Evolutionary conservation across 257 asterid species (phyloP).

Genomic region (Nicotiana noctiflora): DNA sequence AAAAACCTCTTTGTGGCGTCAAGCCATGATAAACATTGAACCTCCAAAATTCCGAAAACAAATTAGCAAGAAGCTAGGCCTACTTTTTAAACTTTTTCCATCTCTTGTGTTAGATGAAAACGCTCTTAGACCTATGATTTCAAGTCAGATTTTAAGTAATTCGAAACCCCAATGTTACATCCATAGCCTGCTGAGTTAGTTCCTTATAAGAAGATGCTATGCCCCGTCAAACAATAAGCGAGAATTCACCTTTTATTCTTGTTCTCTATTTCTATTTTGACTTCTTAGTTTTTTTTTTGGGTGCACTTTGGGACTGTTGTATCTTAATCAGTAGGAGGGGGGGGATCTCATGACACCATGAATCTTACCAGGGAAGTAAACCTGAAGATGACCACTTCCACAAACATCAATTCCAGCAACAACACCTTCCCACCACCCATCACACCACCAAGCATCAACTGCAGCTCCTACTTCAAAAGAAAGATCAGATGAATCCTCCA

Average conservation of each 20-base stretch:
- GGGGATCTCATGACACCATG: not conserved
- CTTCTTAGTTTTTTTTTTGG: not conserved
- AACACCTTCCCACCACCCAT: slow-evolving; percentile 83
- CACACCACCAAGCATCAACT: slow-evolving; percentile 66
- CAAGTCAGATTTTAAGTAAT: no score
- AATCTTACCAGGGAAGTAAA: slow-evolving; percentile 49
- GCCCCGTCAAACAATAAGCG: not conserved
- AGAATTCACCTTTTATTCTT: not conserved
- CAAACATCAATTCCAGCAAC: slow-evolving; percentile 26
- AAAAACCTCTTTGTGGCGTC: not conserved
- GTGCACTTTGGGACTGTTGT: not conserved
- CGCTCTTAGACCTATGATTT: not conserved
- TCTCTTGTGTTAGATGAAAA: not conserved
- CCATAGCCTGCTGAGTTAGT: not conserved
- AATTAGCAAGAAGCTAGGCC: not conserved
- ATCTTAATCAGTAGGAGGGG: not conserved
- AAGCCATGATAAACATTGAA: not conserved
- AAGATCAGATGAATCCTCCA: slow-evolving; percentile 12
- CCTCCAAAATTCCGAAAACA: not conserved
- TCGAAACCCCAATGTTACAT: not conserved
- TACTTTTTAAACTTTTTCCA: not conserved
- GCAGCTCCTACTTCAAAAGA: slow-evolving; percentile 42
- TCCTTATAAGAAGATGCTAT: not conserved
- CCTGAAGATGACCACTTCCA: slow-evolving; percentile 20
- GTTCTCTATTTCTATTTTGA: no score